Evolutionary conservation across 1,139 yeast species (phyloP), one percentile per base, ranked within the genome.

Genomic region (Pneumocystis wakefieldiae): DNA sequence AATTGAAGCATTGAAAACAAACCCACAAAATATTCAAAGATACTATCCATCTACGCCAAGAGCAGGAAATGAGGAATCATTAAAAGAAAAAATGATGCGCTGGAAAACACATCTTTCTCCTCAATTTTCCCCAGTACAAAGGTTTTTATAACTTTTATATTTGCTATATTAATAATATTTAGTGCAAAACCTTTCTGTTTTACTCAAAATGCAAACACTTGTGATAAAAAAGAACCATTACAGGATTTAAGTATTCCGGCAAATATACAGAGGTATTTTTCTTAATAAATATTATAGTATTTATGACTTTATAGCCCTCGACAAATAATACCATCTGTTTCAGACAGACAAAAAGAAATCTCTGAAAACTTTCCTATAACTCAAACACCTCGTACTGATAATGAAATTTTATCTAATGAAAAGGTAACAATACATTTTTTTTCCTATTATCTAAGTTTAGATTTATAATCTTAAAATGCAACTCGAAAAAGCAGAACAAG

Each of bases 401-500:
- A 37, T 28, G 24, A 39, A 29, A 19, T 10, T 57, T 57, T 29
- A 57, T 37, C 59, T 19, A 14, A 57, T 29, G 42, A 37, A 37
- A 19, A 57, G 38, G 42, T 57, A 57, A 37, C 4, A 19, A 37
- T 42, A 42, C 8, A 12, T 29, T 2, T 37, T 37, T 37, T 39
- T 57, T 8, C 12, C 3, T 24, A 12, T 48, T 24, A 19, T 48
- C 28, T 48, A 24, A 48, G 28, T 48, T 19, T 48, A 48, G 55
- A 48, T 48, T 48, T 48, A 48, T 48, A 24, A 48, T 48, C 55
- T 48, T 48, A 48, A 48, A 48, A 24, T 48, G 19, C 55, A 48
- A 12, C 55, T 48, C 17, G 55, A 48, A 15, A 42, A 55, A 38
- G 62, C 62, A 61, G 53, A 58, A 29, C 37, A 60, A n/a, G 60